Evolutionary conservation across 106 monocot genomes (phyloP).

Genomic region (Apostasia ramifera): DNA sequence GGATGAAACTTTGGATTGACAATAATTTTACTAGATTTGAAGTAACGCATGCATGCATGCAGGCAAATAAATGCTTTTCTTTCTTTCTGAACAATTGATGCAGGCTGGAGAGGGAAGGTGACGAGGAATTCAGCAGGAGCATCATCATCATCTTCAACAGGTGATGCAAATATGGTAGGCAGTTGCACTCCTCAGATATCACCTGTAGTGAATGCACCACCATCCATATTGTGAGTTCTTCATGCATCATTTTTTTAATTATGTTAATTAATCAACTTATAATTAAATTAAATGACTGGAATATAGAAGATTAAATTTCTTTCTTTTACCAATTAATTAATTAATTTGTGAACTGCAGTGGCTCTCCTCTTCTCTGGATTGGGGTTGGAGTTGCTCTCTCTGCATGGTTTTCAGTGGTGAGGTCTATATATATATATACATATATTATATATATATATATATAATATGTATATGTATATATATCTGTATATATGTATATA

Average conservation of each 20-base stretch:
- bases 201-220: background rate
- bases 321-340: background rate
- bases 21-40: no score
- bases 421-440: no score
- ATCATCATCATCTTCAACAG: background rate
- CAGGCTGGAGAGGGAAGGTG: background rate
- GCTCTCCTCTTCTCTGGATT: conserved; percentile 5
- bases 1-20: no score
- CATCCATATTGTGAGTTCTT: background rate
- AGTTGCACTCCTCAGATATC: background rate
- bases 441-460: no score
- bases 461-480: no score
- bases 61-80: no score
- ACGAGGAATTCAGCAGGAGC: background rate
- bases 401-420: conserved; percentile 10
- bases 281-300: background rate
- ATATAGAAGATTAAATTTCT: background rate
- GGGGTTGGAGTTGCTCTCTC: conserved; percentile 7
- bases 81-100: no score
- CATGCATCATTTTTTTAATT: background rate
- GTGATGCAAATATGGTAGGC: background rate
- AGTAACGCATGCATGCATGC: no score
- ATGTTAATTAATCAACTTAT: no score
- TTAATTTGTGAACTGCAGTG: background rate
- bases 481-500: no score